Percentiles rank a stretch among this genome's conserved stretches.
phyloP scores from a whole-genome alignment of 495 filamentous ascomycete genomes.

The Corynascus novoguineensis region DNA sequence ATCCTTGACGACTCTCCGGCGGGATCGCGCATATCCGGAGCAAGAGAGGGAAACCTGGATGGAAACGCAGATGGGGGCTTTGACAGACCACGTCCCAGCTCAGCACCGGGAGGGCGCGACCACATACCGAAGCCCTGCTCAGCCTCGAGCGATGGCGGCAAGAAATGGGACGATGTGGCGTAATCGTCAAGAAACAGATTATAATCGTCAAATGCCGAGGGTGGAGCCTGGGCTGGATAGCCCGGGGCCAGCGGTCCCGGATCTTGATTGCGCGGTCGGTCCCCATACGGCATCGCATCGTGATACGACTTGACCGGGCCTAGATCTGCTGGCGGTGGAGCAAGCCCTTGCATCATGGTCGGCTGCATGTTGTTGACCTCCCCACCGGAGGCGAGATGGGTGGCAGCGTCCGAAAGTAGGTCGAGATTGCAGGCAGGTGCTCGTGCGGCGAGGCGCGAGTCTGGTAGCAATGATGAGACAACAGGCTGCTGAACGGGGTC shows the following conservation, averaged over 20 bases:
- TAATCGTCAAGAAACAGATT: conserved; percentile 51
- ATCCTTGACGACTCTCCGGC: conserved; percentile 39
- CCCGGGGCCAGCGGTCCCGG: conserved; percentile 35
- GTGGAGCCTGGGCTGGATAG: conserved; percentile 35
- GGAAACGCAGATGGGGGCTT: conserved; percentile 60
- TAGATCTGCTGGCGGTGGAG: conserved; percentile 33
- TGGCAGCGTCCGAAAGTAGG: conserved; percentile 48
- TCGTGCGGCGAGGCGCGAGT: conserved; percentile 38
- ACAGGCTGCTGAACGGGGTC: conserved; percentile 36
- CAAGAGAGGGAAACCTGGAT: conserved; percentile 62
- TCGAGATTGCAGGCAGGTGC: conserved; percentile 49
- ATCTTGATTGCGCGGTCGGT: conserved; percentile 40
- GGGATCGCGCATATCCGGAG: conserved; percentile 57
- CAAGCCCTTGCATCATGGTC: conserved; percentile 38
- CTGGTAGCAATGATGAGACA: conserved; percentile 34
- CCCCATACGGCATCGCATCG: conserved; percentile 38
- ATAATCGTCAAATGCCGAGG: conserved; percentile 41
- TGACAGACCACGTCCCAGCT: conserved; percentile 38
- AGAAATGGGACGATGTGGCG: conserved; percentile 42
- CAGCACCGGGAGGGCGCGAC: conserved; percentile 32
- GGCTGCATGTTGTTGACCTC: conserved; percentile 46
- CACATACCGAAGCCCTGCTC: conserved; percentile 43
- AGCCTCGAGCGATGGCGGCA: conserved; percentile 44
- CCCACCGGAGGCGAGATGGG: conserved; percentile 44
- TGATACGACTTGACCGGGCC: conserved; percentile 44